Percentiles rank a stretch among this genome's conserved stretches.
phyloP scores from a whole-genome alignment of 129 eudicot genomes.

The Flaveria trinervia region DNA sequence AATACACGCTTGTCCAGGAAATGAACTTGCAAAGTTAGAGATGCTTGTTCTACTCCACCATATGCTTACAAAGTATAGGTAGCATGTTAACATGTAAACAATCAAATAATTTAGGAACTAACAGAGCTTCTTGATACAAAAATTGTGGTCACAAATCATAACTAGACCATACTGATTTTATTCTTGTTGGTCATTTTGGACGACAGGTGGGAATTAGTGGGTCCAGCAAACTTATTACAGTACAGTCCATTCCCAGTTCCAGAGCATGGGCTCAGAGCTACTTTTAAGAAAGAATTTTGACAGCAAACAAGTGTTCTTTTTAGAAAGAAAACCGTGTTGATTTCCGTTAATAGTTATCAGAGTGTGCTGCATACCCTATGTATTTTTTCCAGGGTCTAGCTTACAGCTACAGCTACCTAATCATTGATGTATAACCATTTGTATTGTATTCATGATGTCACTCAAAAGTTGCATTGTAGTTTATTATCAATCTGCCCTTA shows the following conservation, averaged over 20 bases:
- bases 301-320: conserved; percentile 19
- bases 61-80: conserved; percentile 73
- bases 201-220: conserved; percentile 79
- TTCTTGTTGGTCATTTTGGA: conserved; percentile 17
- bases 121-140: conserved; percentile 13
- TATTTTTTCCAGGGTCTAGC: conserved; percentile 40
- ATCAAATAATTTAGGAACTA: background rate
- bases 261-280: conserved; percentile 64
- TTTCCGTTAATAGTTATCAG: conserved; percentile 13
- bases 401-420: conserved; percentile 18
- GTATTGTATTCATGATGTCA: conserved; percentile 18
- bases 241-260: conserved; percentile 86
- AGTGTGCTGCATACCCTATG: conserved; percentile 21
- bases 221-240: conserved; percentile 42
- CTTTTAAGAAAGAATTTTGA: conserved; percentile 45
- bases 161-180: conserved; percentile 14
- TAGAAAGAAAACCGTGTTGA: conserved; percentile 13
- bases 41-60: conserved; percentile 78
- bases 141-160: background rate
- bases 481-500: conserved; percentile 15
- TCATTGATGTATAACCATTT: conserved; percentile 23
- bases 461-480: conserved; percentile 20
- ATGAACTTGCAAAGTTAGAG: conserved; percentile 85
- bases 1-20: conserved; percentile 88
- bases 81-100: conserved; percentile 21